Conservation (phyloP, 345 rosid species). For the Arabidopsis thaliana region TAIR10.1 NC_003076.8:5779501-5780000, state of each 20-base stretch:
- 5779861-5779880: constrained; percentile 56
- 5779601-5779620: constrained; percentile 84
- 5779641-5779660: constrained; percentile 50
- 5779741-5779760: constrained; percentile 90
- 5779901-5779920: constrained; percentile 97
- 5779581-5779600: constrained; percentile 88
- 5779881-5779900: constrained; percentile 97
- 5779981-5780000: not conserved
- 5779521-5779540: constrained; percentile 99
- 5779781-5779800: constrained; percentile 1
- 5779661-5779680: constrained; percentile 50
- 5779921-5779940: constrained; percentile 99
- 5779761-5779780: constrained; percentile 44
- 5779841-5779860: constrained; percentile 27
- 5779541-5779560: constrained; percentile 95
- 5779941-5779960: constrained; percentile 63
- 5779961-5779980: not conserved
- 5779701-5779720: constrained; percentile 81
- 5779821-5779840: constrained; percentile 10
- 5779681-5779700: constrained; percentile 74
- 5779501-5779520: constrained; percentile 35
- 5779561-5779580: constrained; percentile 96
- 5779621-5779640: constrained; percentile 68
- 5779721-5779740: constrained; percentile 86
- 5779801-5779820: constrained; percentile 1